Conservation (phyloP, 305 asterid species). For the Salvia sclarea region DNA sequence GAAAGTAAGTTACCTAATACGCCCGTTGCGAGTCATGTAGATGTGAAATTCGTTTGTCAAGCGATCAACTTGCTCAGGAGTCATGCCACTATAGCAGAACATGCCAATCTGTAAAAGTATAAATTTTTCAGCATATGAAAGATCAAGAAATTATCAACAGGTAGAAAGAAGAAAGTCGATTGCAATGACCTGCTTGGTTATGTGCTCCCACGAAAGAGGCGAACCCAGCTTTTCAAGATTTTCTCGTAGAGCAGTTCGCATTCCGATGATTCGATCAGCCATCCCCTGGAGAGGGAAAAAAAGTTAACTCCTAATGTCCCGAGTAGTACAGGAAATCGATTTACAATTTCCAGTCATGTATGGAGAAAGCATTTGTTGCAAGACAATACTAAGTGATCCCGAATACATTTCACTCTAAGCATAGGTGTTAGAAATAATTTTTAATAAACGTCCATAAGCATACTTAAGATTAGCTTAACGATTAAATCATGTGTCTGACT, state of each 20-base stretch:
- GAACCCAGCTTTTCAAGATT: conserved; percentile 91
- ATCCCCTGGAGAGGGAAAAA: conserved; percentile 62
- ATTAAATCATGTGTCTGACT: neutral
- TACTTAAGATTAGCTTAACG: neutral
- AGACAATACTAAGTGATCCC: neutral
- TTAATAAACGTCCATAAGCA: neutral
- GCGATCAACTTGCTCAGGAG: conserved; percentile 94
- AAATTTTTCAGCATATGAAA: neutral
- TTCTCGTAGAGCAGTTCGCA: conserved; percentile 75
- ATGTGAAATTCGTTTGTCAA: conserved; percentile 84
- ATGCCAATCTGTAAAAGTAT: conserved; percentile 72
- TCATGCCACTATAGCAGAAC: conserved; percentile 98
- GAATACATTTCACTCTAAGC: neutral
- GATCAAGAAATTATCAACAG: neutral
- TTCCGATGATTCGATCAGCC: conserved; percentile 97
- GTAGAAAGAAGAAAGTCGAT: neutral
- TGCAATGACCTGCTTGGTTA: conserved; percentile 82
- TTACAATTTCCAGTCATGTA: neutral
- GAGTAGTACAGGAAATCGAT: neutral
- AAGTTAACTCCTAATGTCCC: neutral
- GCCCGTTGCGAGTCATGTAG: conserved; percentile 96
- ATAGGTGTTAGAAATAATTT: neutral
- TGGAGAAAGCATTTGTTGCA: neutral
- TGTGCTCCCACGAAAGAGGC: conserved; percentile 88
- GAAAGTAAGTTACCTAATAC: conserved; percentile 63